Evolutionary conservation across 495 filamentous ascomycete genomes (phyloP).

Genomic region (Talaromyces liani): DNA sequence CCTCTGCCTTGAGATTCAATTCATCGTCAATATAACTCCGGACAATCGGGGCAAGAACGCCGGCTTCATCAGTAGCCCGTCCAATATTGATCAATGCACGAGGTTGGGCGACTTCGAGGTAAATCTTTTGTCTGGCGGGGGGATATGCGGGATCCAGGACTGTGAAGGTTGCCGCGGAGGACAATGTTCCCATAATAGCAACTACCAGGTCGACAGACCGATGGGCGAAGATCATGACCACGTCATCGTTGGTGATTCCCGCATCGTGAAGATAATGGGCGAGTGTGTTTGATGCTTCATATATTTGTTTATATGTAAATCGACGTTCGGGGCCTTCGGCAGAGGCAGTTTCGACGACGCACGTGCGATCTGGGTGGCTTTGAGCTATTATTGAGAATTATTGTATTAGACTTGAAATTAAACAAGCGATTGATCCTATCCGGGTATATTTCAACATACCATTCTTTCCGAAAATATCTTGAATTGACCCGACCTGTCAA

Average conservation of each 20-base stretch:
- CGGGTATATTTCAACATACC: not conserved
- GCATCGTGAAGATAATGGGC: slow-evolving; percentile 68
- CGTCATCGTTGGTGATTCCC: slow-evolving; percentile 73
- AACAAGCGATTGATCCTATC: not conserved
- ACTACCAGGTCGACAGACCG: slow-evolving; percentile 50
- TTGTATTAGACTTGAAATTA: slow-evolving; percentile 45
- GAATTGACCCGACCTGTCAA: slow-evolving; percentile 46
- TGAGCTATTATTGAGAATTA: slow-evolving; percentile 14
- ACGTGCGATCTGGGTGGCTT: slow-evolving; percentile 67
- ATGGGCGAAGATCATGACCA: slow-evolving; percentile 90
- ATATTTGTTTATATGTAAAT: slow-evolving; percentile 86
- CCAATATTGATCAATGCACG: slow-evolving; percentile 73
- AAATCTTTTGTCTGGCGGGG: slow-evolving; percentile 79
- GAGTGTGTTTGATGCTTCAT: slow-evolving; percentile 74
- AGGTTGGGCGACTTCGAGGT: slow-evolving; percentile 82
- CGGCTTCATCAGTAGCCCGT: slow-evolving; percentile 69
- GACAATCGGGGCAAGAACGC: slow-evolving; percentile 60
- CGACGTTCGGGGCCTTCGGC: slow-evolving; percentile 48
- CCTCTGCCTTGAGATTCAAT: slow-evolving; percentile 62
- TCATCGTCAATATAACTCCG: slow-evolving; percentile 68
- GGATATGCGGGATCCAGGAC: slow-evolving; percentile 90
- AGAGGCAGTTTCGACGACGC: slow-evolving; percentile 76
- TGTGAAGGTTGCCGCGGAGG: slow-evolving; percentile 38
- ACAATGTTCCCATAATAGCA: slow-evolving; percentile 50
- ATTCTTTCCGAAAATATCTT: slow-evolving; percentile 55